phyloP scores from a whole-genome alignment of 1,139 yeast species.

The Debaryomyces coudertii region DNA sequence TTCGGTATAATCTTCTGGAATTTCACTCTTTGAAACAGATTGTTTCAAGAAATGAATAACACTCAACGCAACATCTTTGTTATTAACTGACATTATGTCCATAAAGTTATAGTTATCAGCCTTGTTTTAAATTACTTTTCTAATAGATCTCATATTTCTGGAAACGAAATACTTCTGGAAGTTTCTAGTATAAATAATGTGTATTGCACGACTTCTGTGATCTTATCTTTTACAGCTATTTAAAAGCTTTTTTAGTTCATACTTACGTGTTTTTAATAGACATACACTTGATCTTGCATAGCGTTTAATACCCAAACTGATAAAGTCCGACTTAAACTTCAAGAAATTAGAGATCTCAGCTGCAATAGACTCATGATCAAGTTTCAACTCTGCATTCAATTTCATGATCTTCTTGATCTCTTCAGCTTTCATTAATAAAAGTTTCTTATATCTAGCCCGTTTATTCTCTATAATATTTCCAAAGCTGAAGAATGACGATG shows the following conservation, averaged over 20 bases:
- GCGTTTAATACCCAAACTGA: constrained; percentile 39
- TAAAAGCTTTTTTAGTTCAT: constrained; percentile 10
- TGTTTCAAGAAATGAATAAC: constrained; percentile 72
- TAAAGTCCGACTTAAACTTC: constrained; percentile 48
- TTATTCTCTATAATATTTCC: constrained; percentile 41
- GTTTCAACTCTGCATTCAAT: constrained; percentile 42
- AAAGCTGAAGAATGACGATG: constrained; percentile 34
- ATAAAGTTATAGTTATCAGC: background rate
- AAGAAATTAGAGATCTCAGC: constrained; percentile 63
- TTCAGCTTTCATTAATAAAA: constrained; percentile 35
- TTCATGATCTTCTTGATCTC: constrained; percentile 37
- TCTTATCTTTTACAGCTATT: background rate
- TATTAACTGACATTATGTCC: constrained; percentile 30
- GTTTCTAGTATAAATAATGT: constrained; percentile 11
- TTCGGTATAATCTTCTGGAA: constrained; percentile 80
- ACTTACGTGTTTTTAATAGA: constrained; percentile 12
- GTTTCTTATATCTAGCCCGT: constrained; percentile 35
- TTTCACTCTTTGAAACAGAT: constrained; percentile 62
- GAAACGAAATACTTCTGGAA: constrained; percentile 13
- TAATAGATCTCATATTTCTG: constrained; percentile 3
- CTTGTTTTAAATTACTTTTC: background rate
- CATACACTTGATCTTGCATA: constrained; percentile 23
- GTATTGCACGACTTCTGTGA: constrained; percentile 10
- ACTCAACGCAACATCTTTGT: constrained; percentile 74
- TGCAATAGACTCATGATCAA: constrained; percentile 62